Evolutionary conservation across 1,139 yeast species (phyloP), one percentile per base, ranked within the genome.

Genomic region (Entelexis sorbosivorans): DNA sequence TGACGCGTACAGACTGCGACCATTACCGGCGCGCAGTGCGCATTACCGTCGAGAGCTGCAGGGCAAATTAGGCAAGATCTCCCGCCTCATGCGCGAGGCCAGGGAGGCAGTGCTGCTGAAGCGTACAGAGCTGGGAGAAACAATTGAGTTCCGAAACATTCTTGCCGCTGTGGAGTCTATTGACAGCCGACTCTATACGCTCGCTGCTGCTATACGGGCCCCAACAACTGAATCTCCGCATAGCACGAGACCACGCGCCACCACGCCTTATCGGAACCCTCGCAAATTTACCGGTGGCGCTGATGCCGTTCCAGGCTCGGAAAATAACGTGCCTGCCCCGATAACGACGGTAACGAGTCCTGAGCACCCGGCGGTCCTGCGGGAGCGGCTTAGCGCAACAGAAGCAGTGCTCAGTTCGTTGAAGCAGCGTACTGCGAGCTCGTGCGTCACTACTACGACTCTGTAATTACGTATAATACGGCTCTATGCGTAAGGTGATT

Each of bases 91-190:
- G 17, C 9, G 36, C 5, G 28, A 14, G 11, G 47, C 49, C 14
- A 36, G 35, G 24, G 44, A 39, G 36, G 29, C 43, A 10, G 22
- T 36, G 20, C 39, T 52, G 16, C 29, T 50, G 8, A 44, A 29
- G 24, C 42, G 35, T 9, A 16, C 49, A 5, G 48, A 44, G 16
- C 6, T 32, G 8, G 39, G 31, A 5, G 32, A 24, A 5, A 26
- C 26, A 5, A 19, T 52, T 26, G 45, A 44, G n/a, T 31, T 20
- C 36, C 20, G 38, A 10, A 40, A 38, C 32, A 20, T 54, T 6
- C 16, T 47, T 2, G 40, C 50, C 5, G 56, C 56, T 7, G 35
- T 44, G 1, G 50, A 48, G 24, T 49, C 56, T 2, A 47, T 54
- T 38, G 56, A 52, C 38, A 31, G 36, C 22, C 48, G 56, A 11